phyloP scores from a whole-genome alignment of 2,329 filamentous ascomycete species.

The Sporothrix globosa region DNA sequence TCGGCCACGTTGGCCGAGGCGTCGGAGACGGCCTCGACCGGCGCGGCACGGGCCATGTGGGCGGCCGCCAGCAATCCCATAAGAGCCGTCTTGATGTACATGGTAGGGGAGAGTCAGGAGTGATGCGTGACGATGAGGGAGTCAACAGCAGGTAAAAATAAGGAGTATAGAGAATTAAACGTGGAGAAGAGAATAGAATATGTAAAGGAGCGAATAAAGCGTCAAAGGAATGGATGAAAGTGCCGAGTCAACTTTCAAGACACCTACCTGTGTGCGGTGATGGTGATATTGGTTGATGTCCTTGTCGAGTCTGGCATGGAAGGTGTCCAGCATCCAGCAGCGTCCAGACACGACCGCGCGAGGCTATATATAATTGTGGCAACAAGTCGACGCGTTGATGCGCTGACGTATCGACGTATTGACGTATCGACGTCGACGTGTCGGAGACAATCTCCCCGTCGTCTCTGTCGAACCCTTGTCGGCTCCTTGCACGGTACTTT shows the following conservation, averaged over 20 bases:
- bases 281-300: not conserved
- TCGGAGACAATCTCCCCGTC: not conserved
- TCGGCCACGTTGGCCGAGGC: slow-evolving; percentile 3
- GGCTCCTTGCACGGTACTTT: not conserved
- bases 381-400: not conserved
- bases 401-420: not conserved
- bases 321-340: not conserved
- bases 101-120: not conserved
- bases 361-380: slow-evolving; percentile 21
- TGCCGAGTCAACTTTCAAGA: slow-evolving; percentile 27
- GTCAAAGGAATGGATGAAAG: slow-evolving; percentile 28
- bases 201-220: not conserved
- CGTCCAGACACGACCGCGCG: not conserved
- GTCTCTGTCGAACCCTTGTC: not conserved
- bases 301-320: not conserved
- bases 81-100: slow-evolving; percentile 20
- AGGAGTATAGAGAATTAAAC: not conserved
- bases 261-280: slow-evolving; percentile 18
- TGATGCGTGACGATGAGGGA: not conserved
- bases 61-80: slow-evolving; percentile 21
- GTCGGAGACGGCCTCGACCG: not conserved
- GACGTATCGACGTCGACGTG: not conserved
- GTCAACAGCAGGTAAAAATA: not conserved
- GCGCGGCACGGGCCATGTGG: not conserved
- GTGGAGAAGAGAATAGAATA: not conserved